Percentiles rank a stretch among this genome's conserved stretches.
phyloP scores from a whole-genome alignment of 75 land plant genomes.

The Selaginella tamariscina region DNA sequence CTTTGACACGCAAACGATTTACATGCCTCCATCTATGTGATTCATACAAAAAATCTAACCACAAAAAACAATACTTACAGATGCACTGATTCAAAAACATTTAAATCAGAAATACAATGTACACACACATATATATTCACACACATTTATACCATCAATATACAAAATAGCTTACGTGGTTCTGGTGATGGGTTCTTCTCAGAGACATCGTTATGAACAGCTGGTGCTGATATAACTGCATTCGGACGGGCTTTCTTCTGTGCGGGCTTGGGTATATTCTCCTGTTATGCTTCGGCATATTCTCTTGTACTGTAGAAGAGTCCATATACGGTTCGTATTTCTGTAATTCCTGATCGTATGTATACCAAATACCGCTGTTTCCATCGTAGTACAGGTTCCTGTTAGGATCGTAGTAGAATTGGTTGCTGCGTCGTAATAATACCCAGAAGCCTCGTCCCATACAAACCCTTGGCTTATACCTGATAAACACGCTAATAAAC shows the following conservation, averaged over 20 bases:
- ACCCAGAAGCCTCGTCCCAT: constrained; percentile 9
- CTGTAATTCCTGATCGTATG: background rate
- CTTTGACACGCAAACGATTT: constrained; percentile 9
- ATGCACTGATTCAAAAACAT: background rate
- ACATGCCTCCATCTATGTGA: background rate
- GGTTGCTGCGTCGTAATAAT: constrained; percentile 6
- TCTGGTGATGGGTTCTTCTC: background rate
- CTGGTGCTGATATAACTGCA: constrained; percentile 11
- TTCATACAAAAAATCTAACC: background rate
- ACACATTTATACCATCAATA: too few species aligned
- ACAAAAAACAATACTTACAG: background rate
- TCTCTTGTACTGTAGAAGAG: background rate
- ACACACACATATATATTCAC: too few species aligned
- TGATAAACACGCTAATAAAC: too few species aligned
- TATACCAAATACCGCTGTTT: constrained; percentile 5
- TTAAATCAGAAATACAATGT: too few species aligned
- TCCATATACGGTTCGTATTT: background rate
- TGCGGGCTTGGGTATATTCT: constrained; percentile 10
- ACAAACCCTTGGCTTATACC: background rate
- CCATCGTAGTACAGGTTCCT: constrained; percentile 10
- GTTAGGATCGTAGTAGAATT: constrained; percentile 3
- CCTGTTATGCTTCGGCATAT: background rate
- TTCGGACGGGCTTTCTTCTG: constrained; percentile 23
- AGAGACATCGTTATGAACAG: background rate
- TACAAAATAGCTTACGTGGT: too few species aligned